These are phyloP conservation scores for Conoideocrella luteorostrata DNA, from an alignment of 2,329 filamentous ascomycete species.

Conservation along the genomic window DNA sequence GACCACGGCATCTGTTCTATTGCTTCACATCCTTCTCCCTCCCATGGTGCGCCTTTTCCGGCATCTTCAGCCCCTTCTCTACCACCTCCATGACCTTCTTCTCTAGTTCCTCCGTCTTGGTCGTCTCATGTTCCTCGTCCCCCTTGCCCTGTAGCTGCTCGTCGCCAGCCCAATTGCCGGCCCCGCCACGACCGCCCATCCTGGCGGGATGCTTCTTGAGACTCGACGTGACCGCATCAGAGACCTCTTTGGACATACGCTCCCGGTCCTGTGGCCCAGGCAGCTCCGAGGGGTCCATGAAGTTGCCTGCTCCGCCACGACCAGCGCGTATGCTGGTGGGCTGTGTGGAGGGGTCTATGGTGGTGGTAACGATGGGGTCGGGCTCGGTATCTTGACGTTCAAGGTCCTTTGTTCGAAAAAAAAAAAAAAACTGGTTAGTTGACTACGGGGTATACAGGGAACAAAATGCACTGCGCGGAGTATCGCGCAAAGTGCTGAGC, in stretches of 20 bases:
- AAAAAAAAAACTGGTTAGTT: too few relatives aligned
- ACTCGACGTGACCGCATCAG: conserved; percentile 27
- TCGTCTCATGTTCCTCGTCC: conserved; percentile 17
- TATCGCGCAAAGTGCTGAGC: too few relatives aligned
- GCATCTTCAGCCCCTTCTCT: conserved; percentile 39
- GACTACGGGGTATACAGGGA: too few relatives aligned
- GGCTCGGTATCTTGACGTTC: conserved; percentile 29
- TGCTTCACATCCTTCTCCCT: conserved; percentile 11
- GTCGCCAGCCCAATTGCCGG: conserved; percentile 44
- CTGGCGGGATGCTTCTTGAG: conserved; percentile 18
- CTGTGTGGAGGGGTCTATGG: conserved; percentile 12
- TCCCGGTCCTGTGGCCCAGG: conserved; percentile 26
- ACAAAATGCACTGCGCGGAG: too few relatives aligned
- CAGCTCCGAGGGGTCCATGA: conserved; percentile 32
- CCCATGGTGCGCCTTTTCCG: conserved; percentile 36
- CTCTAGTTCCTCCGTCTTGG: conserved; percentile 33
- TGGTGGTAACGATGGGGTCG: not conserved
- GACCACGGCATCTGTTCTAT: too few relatives aligned
- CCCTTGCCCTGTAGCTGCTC: conserved; percentile 20
- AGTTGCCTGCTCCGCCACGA: conserved; percentile 54
- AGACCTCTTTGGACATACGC: conserved; percentile 26
- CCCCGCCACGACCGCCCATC: conserved; percentile 46
- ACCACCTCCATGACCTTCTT: conserved; percentile 38
- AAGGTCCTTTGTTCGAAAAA: conserved; percentile 29
- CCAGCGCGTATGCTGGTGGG: conserved; percentile 9